Conservation (phyloP, 129 eudicot genomes). For the Cynara cardunculus region DNA sequence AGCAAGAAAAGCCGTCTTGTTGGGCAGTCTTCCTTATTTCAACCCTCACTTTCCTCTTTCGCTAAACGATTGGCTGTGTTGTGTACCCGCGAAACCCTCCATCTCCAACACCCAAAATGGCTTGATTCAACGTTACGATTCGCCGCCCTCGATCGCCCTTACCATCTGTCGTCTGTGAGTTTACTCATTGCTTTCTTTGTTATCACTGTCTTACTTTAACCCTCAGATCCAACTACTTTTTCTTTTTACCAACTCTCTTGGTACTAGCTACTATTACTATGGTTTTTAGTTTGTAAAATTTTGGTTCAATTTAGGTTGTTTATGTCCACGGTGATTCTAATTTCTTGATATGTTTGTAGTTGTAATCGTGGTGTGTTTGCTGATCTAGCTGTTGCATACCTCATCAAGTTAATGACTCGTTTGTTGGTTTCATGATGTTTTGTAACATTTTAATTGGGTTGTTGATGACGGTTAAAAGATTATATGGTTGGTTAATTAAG, state of each 20-base stretch:
- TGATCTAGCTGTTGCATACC: constrained; percentile 16
- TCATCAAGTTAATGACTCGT: not conserved
- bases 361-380: not conserved
- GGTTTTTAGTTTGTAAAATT: not conserved
- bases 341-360: constrained; percentile 5
- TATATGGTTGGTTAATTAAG: constrained; percentile 2
- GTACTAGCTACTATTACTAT: not conserved
- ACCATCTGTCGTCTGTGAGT: constrained; percentile 23
- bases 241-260: not conserved
- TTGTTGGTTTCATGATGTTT: not conserved
- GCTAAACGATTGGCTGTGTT: not conserved
- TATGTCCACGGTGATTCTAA: not conserved
- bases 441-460: not conserved
- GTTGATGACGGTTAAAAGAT: not conserved
- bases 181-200: not conserved
- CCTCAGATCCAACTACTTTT: constrained; percentile 18
- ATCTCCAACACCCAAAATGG: constrained; percentile 18
- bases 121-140: constrained; percentile 19
- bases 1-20: constrained; percentile 13
- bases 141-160: constrained; percentile 18
- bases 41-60: constrained; percentile 4
- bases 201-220: not conserved
- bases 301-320: not conserved
- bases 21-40: constrained; percentile 16
- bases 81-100: constrained; percentile 30